Conservation (phyloP, 2,329 filamentous ascomycete genomes). For the Atkinsonella texensis region DNA sequence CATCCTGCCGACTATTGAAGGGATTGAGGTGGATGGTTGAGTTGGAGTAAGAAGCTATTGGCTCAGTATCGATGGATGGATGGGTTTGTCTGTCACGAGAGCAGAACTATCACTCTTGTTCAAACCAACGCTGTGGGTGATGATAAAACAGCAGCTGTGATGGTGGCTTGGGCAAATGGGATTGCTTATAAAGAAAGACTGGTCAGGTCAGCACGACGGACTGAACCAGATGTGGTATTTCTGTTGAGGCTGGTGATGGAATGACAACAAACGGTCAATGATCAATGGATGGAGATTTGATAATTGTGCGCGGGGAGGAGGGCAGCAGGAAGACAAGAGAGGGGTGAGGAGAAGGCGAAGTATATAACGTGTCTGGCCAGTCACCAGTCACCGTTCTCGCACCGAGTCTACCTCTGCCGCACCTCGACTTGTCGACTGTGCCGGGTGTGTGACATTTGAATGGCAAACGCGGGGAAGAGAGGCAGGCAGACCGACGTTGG, state of each 20-base stretch:
- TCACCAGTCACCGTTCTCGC: background rate
- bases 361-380: constrained; percentile 2
- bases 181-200: background rate
- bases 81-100: background rate
- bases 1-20: constrained; percentile 31
- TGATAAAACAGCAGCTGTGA: background rate
- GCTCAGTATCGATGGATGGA: background rate
- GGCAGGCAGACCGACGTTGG: background rate
- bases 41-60: constrained; percentile 5
- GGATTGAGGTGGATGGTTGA: constrained; percentile 5
- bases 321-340: constrained; percentile 9
- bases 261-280: background rate
- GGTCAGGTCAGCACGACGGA: background rate
- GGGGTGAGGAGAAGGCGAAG: constrained; percentile 7
- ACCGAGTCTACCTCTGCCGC: constrained; percentile 1
- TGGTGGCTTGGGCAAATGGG: background rate
- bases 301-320: constrained; percentile 10
- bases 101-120: background rate
- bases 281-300: constrained; percentile 8
- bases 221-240: background rate
- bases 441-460: background rate
- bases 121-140: background rate
- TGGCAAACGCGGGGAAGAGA: constrained; percentile 4
- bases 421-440: no score
- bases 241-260: background rate